Percentiles rank a stretch among this genome's conserved stretches.
Conservation (phyloP, 2,329 filamentous ascomycete genomes). For the Arachnomyces sp. region DNA sequence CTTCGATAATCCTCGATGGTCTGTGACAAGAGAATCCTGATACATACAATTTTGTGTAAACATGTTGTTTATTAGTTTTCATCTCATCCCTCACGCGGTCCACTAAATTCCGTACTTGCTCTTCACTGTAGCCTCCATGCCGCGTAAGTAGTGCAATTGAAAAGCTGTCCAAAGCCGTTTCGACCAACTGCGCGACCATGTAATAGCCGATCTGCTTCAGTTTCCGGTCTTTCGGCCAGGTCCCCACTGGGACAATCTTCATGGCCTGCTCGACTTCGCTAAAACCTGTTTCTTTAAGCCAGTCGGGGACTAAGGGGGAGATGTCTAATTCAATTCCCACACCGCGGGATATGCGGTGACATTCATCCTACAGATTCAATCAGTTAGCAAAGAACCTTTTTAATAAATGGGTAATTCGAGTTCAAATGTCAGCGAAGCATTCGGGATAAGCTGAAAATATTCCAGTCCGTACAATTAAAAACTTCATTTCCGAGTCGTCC, state of each 20-base stretch:
- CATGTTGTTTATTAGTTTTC: slow-evolving; percentile 21
- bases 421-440: too few relatives aligned
- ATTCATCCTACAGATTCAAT: slow-evolving; percentile 7
- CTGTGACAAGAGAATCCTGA: slow-evolving; percentile 5
- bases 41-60: slow-evolving; percentile 22
- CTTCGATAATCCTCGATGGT: too few relatives aligned
- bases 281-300: slow-evolving; percentile 8
- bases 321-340: slow-evolving; percentile 10
- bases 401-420: too few relatives aligned
- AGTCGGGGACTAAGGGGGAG: slow-evolving; percentile 6
- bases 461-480: slow-evolving; percentile 7
- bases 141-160: slow-evolving; percentile 21
- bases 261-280: slow-evolving; percentile 8
- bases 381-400: background rate
- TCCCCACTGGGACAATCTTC: slow-evolving; percentile 12
- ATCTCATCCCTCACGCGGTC: slow-evolving; percentile 18
- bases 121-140: slow-evolving; percentile 16
- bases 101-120: slow-evolving; percentile 17
- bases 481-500: slow-evolving; percentile 5
- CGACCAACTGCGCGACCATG: slow-evolving; percentile 20
- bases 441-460: background rate
- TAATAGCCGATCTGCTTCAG: slow-evolving; percentile 14
- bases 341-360: slow-evolving; percentile 4
- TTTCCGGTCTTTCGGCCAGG: slow-evolving; percentile 13
- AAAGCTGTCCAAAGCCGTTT: slow-evolving; percentile 21